A percentile compares a stretch with the other conserved stretches of the same genome.
phyloP scores from a whole-genome alignment of 2,329 filamentous ascomycete genomes.

The Alternaria sp. region DNA sequence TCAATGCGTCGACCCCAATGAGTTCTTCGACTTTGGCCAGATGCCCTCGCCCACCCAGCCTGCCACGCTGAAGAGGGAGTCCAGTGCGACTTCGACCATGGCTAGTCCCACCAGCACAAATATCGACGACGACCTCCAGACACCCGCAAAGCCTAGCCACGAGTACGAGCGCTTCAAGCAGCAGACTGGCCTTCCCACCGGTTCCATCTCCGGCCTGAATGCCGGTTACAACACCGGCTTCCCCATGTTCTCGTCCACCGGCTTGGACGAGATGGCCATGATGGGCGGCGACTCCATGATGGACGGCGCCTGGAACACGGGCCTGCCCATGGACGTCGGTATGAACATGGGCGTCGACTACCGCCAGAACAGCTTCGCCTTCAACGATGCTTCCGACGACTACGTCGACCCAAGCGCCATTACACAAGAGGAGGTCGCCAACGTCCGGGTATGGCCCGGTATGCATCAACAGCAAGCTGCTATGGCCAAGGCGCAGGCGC shows the following conservation, averaged over 20 bases:
- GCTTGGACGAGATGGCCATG: conserved; percentile 74
- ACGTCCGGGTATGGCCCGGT: conserved; percentile 86
- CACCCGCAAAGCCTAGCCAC: conserved; percentile 84
- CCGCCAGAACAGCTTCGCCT: conserved; percentile 69
- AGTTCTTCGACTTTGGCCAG: conserved; percentile 66
- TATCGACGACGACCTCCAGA: conserved; percentile 63
- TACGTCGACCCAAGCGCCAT: conserved; percentile 80
- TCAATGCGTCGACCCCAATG: conserved; percentile 53
- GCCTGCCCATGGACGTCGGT: conserved; percentile 61
- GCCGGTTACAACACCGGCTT: conserved; percentile 57
- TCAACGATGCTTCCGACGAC: conserved; percentile 56
- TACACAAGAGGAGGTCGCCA: conserved; percentile 66
- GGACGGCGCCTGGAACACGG: conserved; percentile 65
- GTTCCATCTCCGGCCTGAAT: conserved; percentile 82
- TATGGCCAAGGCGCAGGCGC: conserved; percentile 47
- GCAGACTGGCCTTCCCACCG: conserved; percentile 89
- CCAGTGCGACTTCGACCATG: conserved; percentile 62
- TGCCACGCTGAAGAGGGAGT: conserved; percentile 59
- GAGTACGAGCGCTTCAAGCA: conserved; percentile 96
- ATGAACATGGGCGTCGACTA: conserved; percentile 75
- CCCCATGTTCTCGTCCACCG: conserved; percentile 65
- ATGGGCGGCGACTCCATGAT: conserved; percentile 59
- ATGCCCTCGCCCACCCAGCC: conserved; percentile 67
- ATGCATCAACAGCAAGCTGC: conserved; percentile 92
- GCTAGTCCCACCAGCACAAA: conserved; percentile 63